A percentile compares a stretch with the other conserved stretches of the same genome.
These are phyloP conservation scores for Fusarium ramigenum DNA, from an alignment of 2,329 filamentous ascomycete species.

Conservation along the genomic window DNA sequence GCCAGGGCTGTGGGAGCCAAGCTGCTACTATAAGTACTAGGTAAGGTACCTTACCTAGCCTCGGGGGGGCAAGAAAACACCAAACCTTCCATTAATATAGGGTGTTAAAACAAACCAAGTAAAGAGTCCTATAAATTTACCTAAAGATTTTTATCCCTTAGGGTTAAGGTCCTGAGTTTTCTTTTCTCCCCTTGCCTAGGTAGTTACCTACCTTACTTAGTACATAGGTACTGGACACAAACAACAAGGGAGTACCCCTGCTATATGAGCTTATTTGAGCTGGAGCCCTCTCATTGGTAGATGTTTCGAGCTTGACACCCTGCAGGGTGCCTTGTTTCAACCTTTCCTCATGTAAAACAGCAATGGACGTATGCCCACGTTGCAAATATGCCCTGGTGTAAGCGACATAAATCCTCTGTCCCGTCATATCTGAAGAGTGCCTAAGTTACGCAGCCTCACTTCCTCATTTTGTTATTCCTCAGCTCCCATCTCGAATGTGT, in stretches of 20 bases:
- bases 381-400: background rate
- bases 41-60: too few relatives aligned
- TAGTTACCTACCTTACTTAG: background rate
- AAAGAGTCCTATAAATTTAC: too few relatives aligned
- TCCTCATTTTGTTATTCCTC: background rate
- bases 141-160: too few relatives aligned
- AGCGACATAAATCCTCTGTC: background rate
- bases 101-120: too few relatives aligned
- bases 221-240: background rate
- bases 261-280: conserved; percentile 13
- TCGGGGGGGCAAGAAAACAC: too few relatives aligned
- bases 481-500: background rate
- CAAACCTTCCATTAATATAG: too few relatives aligned
- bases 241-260: conserved; percentile 5
- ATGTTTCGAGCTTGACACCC: background rate
- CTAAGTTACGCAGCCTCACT: background rate
- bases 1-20: background rate
- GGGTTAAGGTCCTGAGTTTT: too few relatives aligned
- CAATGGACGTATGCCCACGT: background rate
- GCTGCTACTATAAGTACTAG: background rate
- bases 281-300: background rate
- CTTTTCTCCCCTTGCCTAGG: too few relatives aligned
- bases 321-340: conserved; percentile 19
- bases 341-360: background rate
- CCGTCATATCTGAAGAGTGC: background rate